phyloP scores from a whole-genome alignment of 1,284 basidiomycete genomes.

The Rhodotorula sp. region DNA sequence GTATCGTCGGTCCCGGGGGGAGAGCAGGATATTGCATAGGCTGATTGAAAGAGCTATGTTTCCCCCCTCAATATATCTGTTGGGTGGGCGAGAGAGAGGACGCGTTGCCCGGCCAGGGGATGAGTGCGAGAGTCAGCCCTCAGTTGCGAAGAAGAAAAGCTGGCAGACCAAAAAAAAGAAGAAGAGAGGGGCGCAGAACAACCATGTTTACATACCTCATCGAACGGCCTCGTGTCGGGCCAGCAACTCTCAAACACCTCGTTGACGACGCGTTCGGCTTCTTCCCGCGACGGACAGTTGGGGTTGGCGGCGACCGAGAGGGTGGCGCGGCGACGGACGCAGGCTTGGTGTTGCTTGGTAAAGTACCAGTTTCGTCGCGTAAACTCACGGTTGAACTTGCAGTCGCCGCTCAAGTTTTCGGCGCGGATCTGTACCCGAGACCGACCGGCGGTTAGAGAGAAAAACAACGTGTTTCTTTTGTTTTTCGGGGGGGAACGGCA shows the following conservation, averaged over 20 bases:
- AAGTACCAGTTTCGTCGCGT: conserved; percentile 70
- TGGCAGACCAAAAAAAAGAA: no score
- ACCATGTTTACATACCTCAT: conserved; percentile 62
- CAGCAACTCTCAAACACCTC: conserved; percentile 97
- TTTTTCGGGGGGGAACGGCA: no score
- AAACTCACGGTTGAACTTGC: conserved; percentile 75
- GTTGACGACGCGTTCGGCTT: conserved; percentile 85
- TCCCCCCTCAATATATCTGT: no score
- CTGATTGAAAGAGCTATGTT: no score
- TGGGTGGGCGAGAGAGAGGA: no score
- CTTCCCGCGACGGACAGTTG: conserved; percentile 68
- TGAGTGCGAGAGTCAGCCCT: no score
- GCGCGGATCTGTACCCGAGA: conserved; percentile 67
- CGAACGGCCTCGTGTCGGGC: conserved; percentile 91
- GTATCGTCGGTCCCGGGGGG: no score
- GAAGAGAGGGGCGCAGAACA: no score
- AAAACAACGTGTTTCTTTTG: no score
- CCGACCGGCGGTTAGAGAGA: neutral
- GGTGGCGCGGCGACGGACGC: conserved; percentile 82
- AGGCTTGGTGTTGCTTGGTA: conserved; percentile 90
- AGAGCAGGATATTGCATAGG: no score
- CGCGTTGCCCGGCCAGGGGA: no score
- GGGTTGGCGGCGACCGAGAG: conserved; percentile 78
- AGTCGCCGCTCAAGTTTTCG: conserved; percentile 89
- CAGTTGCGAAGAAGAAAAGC: no score